These are phyloP conservation scores for Aphanomyces euteiches DNA, from an alignment of 352 stramenopile species.

Conservation along the genomic window DNA sequence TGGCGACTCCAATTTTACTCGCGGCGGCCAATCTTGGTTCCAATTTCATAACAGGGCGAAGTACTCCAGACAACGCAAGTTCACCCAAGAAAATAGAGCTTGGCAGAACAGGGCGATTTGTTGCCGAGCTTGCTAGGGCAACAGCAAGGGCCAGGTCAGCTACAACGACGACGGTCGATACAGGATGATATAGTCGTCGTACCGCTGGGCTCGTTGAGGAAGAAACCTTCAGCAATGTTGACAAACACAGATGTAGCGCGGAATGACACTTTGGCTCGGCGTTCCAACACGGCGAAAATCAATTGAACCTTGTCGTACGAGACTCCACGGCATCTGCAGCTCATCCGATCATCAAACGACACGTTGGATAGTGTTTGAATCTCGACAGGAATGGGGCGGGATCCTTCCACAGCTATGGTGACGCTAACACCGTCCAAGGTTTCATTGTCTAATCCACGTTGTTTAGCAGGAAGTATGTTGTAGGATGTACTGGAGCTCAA, in stretches of 20 bases:
- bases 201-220: slow-evolving; percentile 67
- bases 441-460: slow-evolving; percentile 3
- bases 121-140: slow-evolving; percentile 64
- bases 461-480: neutral
- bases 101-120: slow-evolving; percentile 49
- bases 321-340: slow-evolving; percentile 72
- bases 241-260: slow-evolving; percentile 80
- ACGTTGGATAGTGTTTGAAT: slow-evolving; percentile 90
- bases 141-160: slow-evolving; percentile 74
- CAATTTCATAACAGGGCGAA: slow-evolving; percentile 81
- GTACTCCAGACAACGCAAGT: slow-evolving; percentile 67
- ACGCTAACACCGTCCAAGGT: slow-evolving; percentile 59
- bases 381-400: slow-evolving; percentile 91
- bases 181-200: slow-evolving; percentile 16
- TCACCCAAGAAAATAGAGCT: slow-evolving; percentile 72
- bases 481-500: slow-evolving; percentile 50
- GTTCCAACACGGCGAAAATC: slow-evolving; percentile 95
- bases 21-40: slow-evolving; percentile 70
- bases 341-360: slow-evolving; percentile 33
- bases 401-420: slow-evolving; percentile 92
- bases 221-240: slow-evolving; percentile 81
- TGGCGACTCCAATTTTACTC: slow-evolving; percentile 71
- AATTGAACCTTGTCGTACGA: slow-evolving; percentile 89
- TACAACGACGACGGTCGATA: neutral
- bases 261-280: slow-evolving; percentile 75